These are phyloP conservation scores for Gonium pectorale DNA, from an alignment of 139 green algal species.

Conservation along the genomic window DNA sequence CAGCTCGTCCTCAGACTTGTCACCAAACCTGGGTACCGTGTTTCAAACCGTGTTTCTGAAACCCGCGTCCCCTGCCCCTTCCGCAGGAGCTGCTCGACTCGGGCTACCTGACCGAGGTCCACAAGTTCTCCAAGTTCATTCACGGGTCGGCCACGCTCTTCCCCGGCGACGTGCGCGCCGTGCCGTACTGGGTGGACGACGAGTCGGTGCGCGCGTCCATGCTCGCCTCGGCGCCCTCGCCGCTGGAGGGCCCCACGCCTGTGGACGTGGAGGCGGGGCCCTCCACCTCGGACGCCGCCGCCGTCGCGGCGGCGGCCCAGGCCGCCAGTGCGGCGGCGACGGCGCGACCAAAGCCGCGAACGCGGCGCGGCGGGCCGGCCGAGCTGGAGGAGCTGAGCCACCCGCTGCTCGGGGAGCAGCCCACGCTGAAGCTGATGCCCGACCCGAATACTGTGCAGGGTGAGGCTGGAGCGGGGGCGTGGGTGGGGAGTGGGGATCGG, in stretches of 20 bases:
- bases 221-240: conserved; percentile 54
- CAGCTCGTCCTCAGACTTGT: no score
- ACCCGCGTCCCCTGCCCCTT: not conserved
- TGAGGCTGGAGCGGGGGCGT: not conserved
- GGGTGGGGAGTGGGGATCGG: not conserved
- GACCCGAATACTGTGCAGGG: conserved; percentile 50
- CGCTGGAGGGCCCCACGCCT: conserved; percentile 28
- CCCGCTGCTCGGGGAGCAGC: conserved; percentile 84
- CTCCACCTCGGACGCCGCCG: not conserved
- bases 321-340: not conserved
- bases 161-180: conserved; percentile 82
- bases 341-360: conserved; percentile 38
- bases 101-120: conserved; percentile 82
- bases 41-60: no score
- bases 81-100: conserved; percentile 82
- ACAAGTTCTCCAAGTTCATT: conserved; percentile 97
- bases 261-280: not conserved
- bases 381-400: conserved; percentile 75
- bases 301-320: not conserved
- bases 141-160: conserved; percentile 87
- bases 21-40: no score
- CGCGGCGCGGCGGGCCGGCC: conserved; percentile 28
- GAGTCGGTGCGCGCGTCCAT: conserved; percentile 67
- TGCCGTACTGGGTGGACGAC: conserved; percentile 96
- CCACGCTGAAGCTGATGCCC: conserved; percentile 87